phyloP scores from a whole-genome alignment of 352 stramenopile genomes.

The Phytophthora ohioensis region DNA sequence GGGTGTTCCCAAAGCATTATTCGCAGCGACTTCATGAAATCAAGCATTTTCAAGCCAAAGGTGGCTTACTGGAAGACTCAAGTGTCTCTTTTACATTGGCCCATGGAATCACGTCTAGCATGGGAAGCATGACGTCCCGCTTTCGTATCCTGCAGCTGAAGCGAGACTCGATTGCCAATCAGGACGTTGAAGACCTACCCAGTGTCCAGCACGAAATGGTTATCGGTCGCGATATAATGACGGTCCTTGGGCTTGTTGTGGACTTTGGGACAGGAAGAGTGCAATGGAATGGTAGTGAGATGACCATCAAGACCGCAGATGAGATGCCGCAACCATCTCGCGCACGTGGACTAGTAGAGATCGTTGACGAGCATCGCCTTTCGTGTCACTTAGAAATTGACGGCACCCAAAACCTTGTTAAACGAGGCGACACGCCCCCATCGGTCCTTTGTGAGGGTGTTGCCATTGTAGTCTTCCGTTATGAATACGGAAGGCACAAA shows the following conservation, averaged over 20 bases:
- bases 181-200: conserved; percentile 1
- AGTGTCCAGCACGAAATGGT: background rate
- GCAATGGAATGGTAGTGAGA: conserved; percentile 1
- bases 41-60: background rate
- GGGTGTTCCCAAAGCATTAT: conserved; percentile 4
- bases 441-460: too few relatives aligned
- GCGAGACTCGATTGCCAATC: conserved; percentile 1
- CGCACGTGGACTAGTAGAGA: too few relatives aligned
- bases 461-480: too few relatives aligned
- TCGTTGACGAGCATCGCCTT: too few relatives aligned
- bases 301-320: background rate
- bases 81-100: background rate
- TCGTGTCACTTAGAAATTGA: too few relatives aligned
- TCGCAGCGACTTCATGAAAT: background rate
- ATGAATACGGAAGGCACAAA: too few relatives aligned
- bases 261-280: background rate
- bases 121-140: background rate
- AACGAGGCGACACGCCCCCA: too few relatives aligned
- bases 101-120: background rate
- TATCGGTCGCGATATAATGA: conserved; percentile 5
- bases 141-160: conserved; percentile 11
- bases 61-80: background rate
- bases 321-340: too few relatives aligned
- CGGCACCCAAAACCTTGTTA: too few relatives aligned
- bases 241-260: background rate